Base-by-base conservation (phyloP, 2,329 filamentous ascomycete genomes). In the Thelonectria discophora region DNA sequence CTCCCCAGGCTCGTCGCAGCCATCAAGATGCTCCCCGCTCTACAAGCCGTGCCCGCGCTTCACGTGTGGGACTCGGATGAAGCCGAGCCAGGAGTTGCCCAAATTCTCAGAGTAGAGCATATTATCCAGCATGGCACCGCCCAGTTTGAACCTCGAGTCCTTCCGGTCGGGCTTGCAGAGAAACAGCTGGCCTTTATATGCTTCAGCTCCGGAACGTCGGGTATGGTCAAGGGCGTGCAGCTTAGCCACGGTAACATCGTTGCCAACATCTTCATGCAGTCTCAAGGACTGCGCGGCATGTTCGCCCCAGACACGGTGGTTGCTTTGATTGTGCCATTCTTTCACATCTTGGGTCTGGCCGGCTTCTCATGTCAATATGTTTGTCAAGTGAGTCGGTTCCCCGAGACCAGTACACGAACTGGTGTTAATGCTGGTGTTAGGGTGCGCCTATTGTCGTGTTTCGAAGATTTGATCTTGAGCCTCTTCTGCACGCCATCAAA, bases 281-380 rank as follows among this genome's bases (percentile, higher is more conserved):
- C 55, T 5, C 55, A 58, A 32, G 55, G 55, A 0, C 55, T 58
- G 32, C 40, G 20, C 24, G 48, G 55, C 11, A 58, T 58, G 55
- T 58, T 58, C 15, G 24, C 32, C 10, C 21, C 40, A 30, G 20
- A 27, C 1, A 58, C 55, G 5, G 55, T 58, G 1, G 30, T 58
- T 4, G 55, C 48, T 5, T 46, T 58, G n/a, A 30, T 58, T 21
- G 55, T 58, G n/a, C 55, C 55, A 2, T 58, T 58, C 30, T 58
- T 58, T 17, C 55, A 58, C 24, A 51, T 58, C 1, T 15, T 58
- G 12, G 55, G 55, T 8, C 40, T 58, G 1, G 55, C 55, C 18
- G 55, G 55, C 6, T 58, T 52, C n/a, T 58, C 48, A 6, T 58
- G 55, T 11, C 55, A 58, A 43, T 58, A 42, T n/a, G 32, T 58